Conservation (phyloP, 176 grass and related monocot species). For the Saccharum officinarum region DNA sequence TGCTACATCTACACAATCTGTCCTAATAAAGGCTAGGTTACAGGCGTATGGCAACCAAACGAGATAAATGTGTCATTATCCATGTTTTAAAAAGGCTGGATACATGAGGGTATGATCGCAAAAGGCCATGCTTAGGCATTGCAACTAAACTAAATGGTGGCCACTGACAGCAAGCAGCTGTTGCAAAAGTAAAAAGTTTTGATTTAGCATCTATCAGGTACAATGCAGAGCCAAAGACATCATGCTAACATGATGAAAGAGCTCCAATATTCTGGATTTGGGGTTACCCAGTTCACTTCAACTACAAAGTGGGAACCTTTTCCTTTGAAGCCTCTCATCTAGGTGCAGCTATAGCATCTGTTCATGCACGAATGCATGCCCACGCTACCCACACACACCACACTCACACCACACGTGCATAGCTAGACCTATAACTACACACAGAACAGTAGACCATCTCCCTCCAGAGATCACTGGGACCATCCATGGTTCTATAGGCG, state of each 20-base stretch:
- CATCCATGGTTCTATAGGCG: not conserved
- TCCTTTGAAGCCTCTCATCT: not conserved
- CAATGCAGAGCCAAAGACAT: not conserved
- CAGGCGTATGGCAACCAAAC: not conserved
- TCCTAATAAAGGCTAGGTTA: not conserved
- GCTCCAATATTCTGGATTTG: not conserved
- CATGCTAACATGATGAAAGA: not conserved
- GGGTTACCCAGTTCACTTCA: not conserved
- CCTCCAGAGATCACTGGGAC: not conserved
- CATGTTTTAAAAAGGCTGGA: not conserved
- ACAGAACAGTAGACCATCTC: not conserved
- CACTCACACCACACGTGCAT: too few species aligned
- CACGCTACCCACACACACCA: not conserved
- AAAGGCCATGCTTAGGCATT: too few species aligned
- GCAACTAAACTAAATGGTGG: too few species aligned
- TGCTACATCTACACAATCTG: not conserved
- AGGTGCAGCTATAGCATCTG: not conserved
- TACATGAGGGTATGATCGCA: not conserved
- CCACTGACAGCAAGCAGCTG: too few species aligned
- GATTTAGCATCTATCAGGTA: too few species aligned
- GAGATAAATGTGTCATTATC: not conserved
- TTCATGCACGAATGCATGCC: not conserved
- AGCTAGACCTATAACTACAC: not conserved
- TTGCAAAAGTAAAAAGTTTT: too few species aligned
- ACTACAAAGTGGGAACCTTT: not conserved